phyloP scores from a whole-genome alignment of 169 alveolate genomes.

The Plasmodium ovale region DNA sequence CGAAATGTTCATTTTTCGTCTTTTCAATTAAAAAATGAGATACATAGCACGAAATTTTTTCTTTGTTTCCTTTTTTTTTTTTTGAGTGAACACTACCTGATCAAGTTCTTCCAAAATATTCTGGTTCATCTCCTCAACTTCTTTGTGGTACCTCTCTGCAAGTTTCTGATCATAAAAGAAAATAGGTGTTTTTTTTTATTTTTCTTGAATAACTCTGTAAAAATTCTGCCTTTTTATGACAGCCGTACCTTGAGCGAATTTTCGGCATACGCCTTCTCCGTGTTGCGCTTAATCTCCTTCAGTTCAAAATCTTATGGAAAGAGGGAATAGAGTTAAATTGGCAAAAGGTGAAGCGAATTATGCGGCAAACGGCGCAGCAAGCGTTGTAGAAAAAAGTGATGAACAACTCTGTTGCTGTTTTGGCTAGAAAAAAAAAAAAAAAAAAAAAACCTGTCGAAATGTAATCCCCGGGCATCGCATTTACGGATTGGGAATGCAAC shows the following conservation, averaged over 20 bases:
- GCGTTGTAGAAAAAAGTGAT: constrained; percentile 1
- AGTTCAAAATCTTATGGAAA: constrained; percentile 30
- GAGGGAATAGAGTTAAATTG: not conserved
- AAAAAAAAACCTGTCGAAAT: constrained; percentile 30
- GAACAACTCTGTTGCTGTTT: not conserved
- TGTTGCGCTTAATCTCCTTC: constrained; percentile 14
- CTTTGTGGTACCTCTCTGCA: constrained; percentile 62
- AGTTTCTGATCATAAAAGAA: too few relatives aligned
- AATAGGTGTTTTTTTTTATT: not conserved
- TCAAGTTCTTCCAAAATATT: constrained; percentile 73
- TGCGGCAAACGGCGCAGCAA: not conserved
- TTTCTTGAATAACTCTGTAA: not conserved
- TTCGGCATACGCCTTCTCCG: constrained; percentile 38
- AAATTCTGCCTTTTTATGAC: not conserved
- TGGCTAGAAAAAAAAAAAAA: too few relatives aligned
- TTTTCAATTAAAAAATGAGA: not conserved
- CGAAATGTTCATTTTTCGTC: too few relatives aligned
- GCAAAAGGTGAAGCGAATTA: not conserved
- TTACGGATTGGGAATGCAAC: constrained; percentile 52
- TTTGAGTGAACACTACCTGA: constrained; percentile 26
- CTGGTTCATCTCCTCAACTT: constrained; percentile 28
- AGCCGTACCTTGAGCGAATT: constrained; percentile 45
- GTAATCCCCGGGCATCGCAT: constrained; percentile 71
- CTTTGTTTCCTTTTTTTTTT: not conserved
- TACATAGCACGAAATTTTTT: not conserved